Conservation (phyloP, 768 basidiomycete genomes). For the Trametes coccinea region DNA sequence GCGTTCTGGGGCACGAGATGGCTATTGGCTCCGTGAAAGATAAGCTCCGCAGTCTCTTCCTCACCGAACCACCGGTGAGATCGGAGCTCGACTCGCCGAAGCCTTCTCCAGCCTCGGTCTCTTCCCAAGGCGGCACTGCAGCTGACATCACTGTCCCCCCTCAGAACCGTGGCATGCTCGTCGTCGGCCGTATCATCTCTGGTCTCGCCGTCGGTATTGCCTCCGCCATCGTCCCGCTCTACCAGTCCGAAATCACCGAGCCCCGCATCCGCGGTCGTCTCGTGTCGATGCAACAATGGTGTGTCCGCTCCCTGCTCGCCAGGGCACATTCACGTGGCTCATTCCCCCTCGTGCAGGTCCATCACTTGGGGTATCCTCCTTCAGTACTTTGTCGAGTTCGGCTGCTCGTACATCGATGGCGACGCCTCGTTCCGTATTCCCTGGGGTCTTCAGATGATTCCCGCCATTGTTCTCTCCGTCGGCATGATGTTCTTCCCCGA, state of each 20-base stretch:
- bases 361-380: constrained; percentile 80
- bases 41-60: constrained; percentile 4
- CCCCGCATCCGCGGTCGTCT: constrained; percentile 73
- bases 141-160: neutral
- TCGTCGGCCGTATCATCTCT: constrained; percentile 52
- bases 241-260: constrained; percentile 74
- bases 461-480: constrained; percentile 64
- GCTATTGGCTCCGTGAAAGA: neutral
- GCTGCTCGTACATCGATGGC: constrained; percentile 71
- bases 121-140: neutral
- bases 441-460: constrained; percentile 80
- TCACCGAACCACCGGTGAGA: neutral
- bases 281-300: constrained; percentile 78
- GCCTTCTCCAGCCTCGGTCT: too few relatives aligned
- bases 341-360: constrained; percentile 27
- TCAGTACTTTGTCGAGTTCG: constrained; percentile 76
- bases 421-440: constrained; percentile 77
- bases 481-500: constrained; percentile 74
- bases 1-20: too few relatives aligned
- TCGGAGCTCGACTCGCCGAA: neutral
- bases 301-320: neutral
- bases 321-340: neutral
- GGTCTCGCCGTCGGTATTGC: constrained; percentile 69
- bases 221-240: constrained; percentile 68
- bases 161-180: constrained; percentile 74